A percentile compares a stretch with the other conserved stretches of the same genome.
Conservation (phyloP, 176 grass and related monocot species). For the Zea mays region Zm-B73-REFERENCE-NAM-5.0 NC_050096.1:3111001-3111500, state of each 20-base stretch:
- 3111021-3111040: conserved; percentile 57
- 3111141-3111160: conserved; percentile 56
- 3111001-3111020: conserved; percentile 20
- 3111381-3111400: conserved; percentile 97
- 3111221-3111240: conserved; percentile 48
- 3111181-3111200: conserved; percentile 86
- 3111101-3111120: conserved; percentile 91
- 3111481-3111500: conserved; percentile 12
- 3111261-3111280: neutral
- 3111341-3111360: conserved; percentile 73
- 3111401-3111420: conserved; percentile 86
- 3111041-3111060: conserved; percentile 43
- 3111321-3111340: conserved; percentile 41
- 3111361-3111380: conserved; percentile 85
- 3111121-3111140: conserved; percentile 52
- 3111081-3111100: conserved; percentile 95
- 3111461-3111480: neutral
- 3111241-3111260: neutral
- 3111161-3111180: conserved; percentile 61
- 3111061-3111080: conserved; percentile 71
- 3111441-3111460: conserved; percentile 5
- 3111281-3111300: neutral
- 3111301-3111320: conserved; percentile 29
- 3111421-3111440: conserved; percentile 66
- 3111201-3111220: conserved; percentile 80